Conservation (phyloP, 1,284 basidiomycete species). For the Tausonia pullulans region DNA sequence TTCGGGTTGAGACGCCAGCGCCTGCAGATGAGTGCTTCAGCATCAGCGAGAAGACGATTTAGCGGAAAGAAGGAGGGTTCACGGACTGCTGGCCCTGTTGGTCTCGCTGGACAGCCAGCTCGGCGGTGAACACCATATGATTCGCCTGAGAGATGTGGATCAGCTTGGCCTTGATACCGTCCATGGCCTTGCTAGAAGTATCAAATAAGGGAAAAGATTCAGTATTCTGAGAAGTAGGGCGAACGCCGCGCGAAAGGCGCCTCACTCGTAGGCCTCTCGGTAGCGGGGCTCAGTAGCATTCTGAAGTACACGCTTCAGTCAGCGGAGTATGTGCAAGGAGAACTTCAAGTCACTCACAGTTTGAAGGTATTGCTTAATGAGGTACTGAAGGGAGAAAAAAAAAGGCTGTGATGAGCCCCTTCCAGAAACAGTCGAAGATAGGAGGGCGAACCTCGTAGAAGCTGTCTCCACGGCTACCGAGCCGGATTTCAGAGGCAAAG, state of each 20-base stretch:
- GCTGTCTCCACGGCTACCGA: slow-evolving; percentile 87
- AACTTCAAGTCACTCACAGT: slow-evolving; percentile 25
- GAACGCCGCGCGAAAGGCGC: no score
- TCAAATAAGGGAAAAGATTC: no score
- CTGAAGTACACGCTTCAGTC: slow-evolving; percentile 32
- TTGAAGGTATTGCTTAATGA: slow-evolving; percentile 41
- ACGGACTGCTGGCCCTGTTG: slow-evolving; percentile 27
- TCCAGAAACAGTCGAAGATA: background rate
- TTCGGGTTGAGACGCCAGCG: slow-evolving; percentile 64
- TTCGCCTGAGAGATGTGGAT: slow-evolving; percentile 50
- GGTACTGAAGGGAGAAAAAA: slow-evolving; percentile 12
- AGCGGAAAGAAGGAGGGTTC: background rate
- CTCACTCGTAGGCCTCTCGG: slow-evolving; percentile 66
- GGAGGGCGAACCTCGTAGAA: slow-evolving; percentile 66
- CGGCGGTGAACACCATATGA: slow-evolving; percentile 65
- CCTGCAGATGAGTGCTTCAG: slow-evolving; percentile 32
- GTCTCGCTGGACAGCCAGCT: slow-evolving; percentile 44
- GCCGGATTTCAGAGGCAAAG: slow-evolving; percentile 62
- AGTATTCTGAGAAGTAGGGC: no score
- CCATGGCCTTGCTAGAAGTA: slow-evolving; percentile 48
- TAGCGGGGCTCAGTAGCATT: slow-evolving; percentile 68
- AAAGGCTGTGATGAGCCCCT: slow-evolving; percentile 13
- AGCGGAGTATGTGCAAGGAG: no score
- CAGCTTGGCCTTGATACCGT: slow-evolving; percentile 64
- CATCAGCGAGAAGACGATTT: background rate